These are phyloP conservation scores for Lycium barbarum DNA, from an alignment of 257 asterid species.

Conservation along the genomic window DNA sequence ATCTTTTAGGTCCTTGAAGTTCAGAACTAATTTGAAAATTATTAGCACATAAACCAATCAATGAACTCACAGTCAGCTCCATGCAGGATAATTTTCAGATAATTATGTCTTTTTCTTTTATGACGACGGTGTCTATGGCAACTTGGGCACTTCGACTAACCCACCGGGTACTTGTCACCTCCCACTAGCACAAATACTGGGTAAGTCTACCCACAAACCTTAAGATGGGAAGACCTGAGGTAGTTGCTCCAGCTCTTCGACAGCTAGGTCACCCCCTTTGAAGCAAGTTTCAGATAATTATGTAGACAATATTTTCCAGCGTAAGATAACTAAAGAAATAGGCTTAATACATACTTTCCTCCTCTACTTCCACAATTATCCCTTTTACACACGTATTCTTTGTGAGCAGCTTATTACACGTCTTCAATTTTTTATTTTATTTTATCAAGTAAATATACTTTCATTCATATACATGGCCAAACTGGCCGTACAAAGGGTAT, in stretches of 20 bases:
- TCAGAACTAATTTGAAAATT: background rate
- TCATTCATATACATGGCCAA: too few species aligned
- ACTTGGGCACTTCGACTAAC: too few species aligned
- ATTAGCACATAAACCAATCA: background rate
- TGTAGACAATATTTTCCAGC: slow-evolving; percentile 14
- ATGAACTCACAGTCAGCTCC: slow-evolving; percentile 24
- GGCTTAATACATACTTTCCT: background rate
- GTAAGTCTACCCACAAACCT: background rate
- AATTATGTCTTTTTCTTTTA: background rate
- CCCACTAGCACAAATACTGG: background rate
- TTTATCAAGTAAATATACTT: too few species aligned
- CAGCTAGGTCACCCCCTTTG: slow-evolving; percentile 11
- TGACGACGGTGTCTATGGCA: too few species aligned
- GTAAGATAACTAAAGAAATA: slow-evolving; percentile 2
- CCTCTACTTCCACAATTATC: background rate
- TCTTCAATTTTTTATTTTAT: background rate
- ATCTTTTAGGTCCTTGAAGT: slow-evolving; percentile 10
- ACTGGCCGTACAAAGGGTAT: too few species aligned
- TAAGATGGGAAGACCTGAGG: background rate
- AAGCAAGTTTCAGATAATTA: background rate
- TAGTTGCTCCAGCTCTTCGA: background rate
- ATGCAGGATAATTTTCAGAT: slow-evolving; percentile 12
- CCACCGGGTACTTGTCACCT: background rate
- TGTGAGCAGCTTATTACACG: background rate
- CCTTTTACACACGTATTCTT: background rate